A percentile compares a stretch with the other conserved stretches of the same genome.
phyloP scores from a whole-genome alignment of 768 basidiomycete genomes.

The Collybiopsis luxurians region DNA sequence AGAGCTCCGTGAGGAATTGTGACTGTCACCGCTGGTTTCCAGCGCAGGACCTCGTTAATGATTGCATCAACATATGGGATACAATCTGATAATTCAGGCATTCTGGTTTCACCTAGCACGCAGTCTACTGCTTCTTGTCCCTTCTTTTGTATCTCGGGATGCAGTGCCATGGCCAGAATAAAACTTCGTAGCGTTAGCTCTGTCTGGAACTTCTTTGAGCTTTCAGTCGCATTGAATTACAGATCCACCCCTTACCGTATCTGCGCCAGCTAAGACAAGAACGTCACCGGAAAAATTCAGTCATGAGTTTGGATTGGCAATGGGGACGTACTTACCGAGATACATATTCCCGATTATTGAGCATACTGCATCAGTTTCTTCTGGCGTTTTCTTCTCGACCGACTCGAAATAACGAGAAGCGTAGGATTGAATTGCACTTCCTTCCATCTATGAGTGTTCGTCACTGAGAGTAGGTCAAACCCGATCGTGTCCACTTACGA shows the following conservation, averaged over 20 bases:
- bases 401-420: constrained; percentile 11
- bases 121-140: constrained; percentile 22
- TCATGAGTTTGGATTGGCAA: no score
- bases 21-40: constrained; percentile 5
- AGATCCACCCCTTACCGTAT: not conserved
- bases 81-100: constrained; percentile 18
- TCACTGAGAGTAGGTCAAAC: no score
- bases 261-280: not conserved
- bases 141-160: constrained; percentile 19
- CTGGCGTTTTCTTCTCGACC: not conserved
- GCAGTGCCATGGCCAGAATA: constrained; percentile 18
- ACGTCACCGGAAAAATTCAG: not conserved
- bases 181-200: constrained; percentile 7
- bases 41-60: constrained; percentile 19
- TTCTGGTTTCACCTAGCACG: constrained; percentile 16
- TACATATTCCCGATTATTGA: not conserved
- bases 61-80: constrained; percentile 18
- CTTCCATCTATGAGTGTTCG: constrained; percentile 4
- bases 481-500: constrained; percentile 3
- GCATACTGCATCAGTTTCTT: not conserved
- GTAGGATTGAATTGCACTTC: constrained; percentile 7
- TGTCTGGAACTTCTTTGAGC: not conserved
- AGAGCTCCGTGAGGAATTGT: constrained; percentile 5
- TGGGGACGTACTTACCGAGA: not conserved
- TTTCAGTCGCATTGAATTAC: not conserved